These are phyloP conservation scores for Pogostemon cablin DNA, from an alignment of 257 asterid genomes.

Conservation along the genomic window DNA sequence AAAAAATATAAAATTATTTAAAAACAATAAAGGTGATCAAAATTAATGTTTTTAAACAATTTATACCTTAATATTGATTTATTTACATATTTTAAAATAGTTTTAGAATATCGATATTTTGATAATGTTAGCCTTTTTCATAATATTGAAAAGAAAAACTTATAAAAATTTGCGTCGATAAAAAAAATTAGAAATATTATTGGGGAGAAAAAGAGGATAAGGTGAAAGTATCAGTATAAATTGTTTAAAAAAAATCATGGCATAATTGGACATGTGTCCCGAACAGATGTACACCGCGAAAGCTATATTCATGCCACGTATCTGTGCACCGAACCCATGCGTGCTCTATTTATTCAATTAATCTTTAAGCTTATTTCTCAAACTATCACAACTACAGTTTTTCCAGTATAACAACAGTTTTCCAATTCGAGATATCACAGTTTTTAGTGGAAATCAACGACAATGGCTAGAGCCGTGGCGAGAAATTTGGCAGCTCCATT, in stretches of 20 bases:
- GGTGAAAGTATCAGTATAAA: neutral
- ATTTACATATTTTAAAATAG: too few species aligned
- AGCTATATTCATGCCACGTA: conserved; percentile 42
- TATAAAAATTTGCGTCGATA: too few species aligned
- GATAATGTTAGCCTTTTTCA: too few species aligned
- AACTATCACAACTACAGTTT: neutral
- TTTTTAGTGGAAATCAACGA: neutral
- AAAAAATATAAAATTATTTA: neutral
- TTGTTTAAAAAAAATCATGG: conserved; percentile 11
- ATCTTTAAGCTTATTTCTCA: neutral
- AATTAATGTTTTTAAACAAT: too few species aligned
- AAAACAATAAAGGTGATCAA: neutral
- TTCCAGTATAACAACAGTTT: neutral
- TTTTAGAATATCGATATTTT: too few species aligned
- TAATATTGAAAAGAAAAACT: too few species aligned
- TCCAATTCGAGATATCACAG: too few species aligned
- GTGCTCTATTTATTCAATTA: conserved; percentile 5
- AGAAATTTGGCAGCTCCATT: conserved; percentile 77
- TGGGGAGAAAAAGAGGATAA: neutral
- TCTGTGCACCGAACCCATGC: conserved; percentile 2
- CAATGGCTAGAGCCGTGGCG: conserved; percentile 79
- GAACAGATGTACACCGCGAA: conserved; percentile 37
- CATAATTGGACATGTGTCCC: conserved; percentile 39
- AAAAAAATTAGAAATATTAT: too few species aligned
- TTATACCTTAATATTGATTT: too few species aligned